Evolutionary conservation across 176 grass and related monocot genomes (phyloP).

Genomic region (Carex kokanica): DNA sequence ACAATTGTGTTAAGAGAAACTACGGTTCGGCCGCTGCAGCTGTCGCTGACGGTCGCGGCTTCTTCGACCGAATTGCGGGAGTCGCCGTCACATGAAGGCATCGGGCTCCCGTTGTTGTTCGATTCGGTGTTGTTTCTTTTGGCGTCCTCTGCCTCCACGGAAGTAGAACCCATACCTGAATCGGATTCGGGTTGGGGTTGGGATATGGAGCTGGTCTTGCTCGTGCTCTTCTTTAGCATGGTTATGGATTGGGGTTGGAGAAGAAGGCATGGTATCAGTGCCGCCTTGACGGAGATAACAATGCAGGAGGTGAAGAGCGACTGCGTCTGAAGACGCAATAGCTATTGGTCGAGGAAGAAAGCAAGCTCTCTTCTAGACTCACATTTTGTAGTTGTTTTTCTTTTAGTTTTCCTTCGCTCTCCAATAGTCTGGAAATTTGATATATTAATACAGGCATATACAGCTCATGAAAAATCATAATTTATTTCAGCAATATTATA

Average conservation of each 20-base stretch:
- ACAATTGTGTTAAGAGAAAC: background rate
- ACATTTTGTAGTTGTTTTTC: no score
- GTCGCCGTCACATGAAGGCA: background rate
- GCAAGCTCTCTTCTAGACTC: background rate
- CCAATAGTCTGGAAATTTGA: no score
- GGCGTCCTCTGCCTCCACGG: background rate
- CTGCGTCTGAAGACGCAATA: conserved; percentile 3
- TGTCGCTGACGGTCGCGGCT: background rate
- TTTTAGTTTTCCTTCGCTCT: no score
- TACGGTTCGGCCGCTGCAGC: background rate
- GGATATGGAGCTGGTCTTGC: background rate
- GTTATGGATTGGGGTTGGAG: background rate
- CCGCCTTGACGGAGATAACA: background rate
- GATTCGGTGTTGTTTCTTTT: background rate
- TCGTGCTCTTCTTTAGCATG: background rate
- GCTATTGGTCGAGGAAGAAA: background rate
- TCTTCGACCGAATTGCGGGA: background rate
- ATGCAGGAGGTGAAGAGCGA: background rate
- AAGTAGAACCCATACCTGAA: background rate
- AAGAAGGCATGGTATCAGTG: background rate
- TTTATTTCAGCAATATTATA: no score
- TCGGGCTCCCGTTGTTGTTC: background rate
- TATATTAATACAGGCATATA: no score
- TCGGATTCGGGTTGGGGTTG: background rate
- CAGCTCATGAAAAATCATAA: no score